phyloP scores from a whole-genome alignment of 179 eudicot species.

The Silene noctiflora region DNA sequence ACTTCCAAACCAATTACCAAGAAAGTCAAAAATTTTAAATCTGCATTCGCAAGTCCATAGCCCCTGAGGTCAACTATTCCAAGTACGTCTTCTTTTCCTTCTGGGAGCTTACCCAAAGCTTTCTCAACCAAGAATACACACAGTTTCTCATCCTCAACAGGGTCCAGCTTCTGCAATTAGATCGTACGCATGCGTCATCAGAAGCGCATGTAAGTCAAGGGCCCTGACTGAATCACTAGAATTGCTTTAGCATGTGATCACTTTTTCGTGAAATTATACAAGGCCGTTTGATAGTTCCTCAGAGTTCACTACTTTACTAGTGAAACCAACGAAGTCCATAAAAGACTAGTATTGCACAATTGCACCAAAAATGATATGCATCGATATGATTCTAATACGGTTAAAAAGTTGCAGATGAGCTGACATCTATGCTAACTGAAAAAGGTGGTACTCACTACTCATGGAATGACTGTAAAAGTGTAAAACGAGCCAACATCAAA shows the following conservation, averaged over 20 bases:
- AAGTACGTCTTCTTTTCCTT: conserved; percentile 72
- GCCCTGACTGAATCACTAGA: background rate
- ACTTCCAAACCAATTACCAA: conserved; percentile 47
- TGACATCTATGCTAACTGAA: no score
- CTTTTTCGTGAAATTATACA: background rate
- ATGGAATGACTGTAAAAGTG: no score
- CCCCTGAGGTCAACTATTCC: conserved; percentile 80
- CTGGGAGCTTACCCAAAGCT: conserved; percentile 78
- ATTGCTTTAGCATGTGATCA: background rate
- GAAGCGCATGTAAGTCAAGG: conserved; percentile 19
- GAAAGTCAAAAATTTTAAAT: conserved; percentile 72
- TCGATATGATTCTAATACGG: background rate
- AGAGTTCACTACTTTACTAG: background rate
- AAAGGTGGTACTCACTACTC: no score
- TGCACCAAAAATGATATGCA: no score
- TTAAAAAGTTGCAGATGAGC: no score
- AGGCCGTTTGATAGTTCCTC: background rate
- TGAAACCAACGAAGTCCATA: background rate
- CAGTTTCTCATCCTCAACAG: conserved; percentile 65
- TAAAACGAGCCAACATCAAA: no score
- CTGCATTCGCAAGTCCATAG: conserved; percentile 71
- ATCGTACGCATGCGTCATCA: conserved; percentile 25
- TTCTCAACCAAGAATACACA: conserved; percentile 82
- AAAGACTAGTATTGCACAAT: background rate
- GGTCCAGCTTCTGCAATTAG: conserved; percentile 47